Evolutionary conservation across 2,329 filamentous ascomycete genomes (phyloP), one percentile per base, ranked within the genome.

Genomic region (Coniella vitis): DNA sequence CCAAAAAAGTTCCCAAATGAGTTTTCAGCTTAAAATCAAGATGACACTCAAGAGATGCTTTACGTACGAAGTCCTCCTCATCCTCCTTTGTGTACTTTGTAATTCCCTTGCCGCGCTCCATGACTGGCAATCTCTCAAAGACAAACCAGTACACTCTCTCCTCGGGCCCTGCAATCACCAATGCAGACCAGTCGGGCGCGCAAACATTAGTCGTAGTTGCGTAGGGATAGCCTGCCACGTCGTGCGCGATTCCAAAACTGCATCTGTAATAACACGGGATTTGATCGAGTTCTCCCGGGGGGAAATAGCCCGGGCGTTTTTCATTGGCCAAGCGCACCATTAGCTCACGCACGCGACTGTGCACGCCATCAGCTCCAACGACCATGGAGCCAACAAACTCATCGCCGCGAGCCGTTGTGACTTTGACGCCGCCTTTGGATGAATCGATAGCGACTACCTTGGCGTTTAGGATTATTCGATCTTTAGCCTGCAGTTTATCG

Each of bases 401-500:
- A 17, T 48, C 39, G 5, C 56, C 56, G 25, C 49, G 47, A n/a
- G 49, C 45, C 4, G 53, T 55, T 22, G 31, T 29, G 7, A 34
- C 49, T 9, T 22, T 13, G n/a, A 43, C 40, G 2, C 9, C 14
- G 2, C 29, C 14, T 4, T 13, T 34, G 13, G 36, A 31, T 8
- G 52, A 52, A 3, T 57, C 49, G n/a, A 70, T 57, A 2, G 52
- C 54, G 3, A 51, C 41, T 7, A 70, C 61, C 4, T 53, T 53
- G 29, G 61, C 62, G 4, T 56, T 58, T 0, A 60, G 57, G 3
- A 61, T 32, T 2, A 70, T 54, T 13, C 61, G 64, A 1, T 60
- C 55, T 37, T 65, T 71, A 36, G 65, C 48, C 19, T 58, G 29
- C 0, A 71, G 45, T 0, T 64, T 57, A 4, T 64, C 52, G 41